A percentile compares a stretch with the other conserved stretches of the same genome.
Evolutionary conservation across 495 filamentous ascomycete genomes (phyloP).

Genomic region (Penicillium pancosmium): DNA sequence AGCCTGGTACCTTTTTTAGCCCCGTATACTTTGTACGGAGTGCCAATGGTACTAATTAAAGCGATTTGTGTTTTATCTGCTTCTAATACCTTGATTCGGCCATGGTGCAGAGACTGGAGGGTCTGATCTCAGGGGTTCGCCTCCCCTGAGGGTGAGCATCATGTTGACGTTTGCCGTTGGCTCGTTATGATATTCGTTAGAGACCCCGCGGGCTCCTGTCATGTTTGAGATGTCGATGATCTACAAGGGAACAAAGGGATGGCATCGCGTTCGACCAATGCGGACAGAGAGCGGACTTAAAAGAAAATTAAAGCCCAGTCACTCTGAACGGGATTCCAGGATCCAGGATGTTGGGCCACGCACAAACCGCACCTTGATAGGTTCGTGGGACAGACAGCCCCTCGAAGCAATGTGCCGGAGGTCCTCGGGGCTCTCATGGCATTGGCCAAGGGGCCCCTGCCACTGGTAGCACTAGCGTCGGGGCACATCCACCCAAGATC

Average conservation of each 20-base stretch:
- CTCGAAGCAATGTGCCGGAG: neutral
- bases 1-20: neutral
- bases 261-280: conserved; percentile 4
- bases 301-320: conserved; percentile 25
- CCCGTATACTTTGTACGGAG: neutral
- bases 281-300: neutral
- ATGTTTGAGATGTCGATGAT: conserved; percentile 20
- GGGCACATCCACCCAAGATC: conserved; percentile 29
- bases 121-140: conserved; percentile 33
- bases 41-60: neutral
- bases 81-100: conserved; percentile 2
- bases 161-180: neutral
- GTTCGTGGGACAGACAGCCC: conserved; percentile 16
- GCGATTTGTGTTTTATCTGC: neutral
- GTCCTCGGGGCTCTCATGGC: conserved; percentile 9
- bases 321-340: conserved; percentile 20
- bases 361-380: conserved; percentile 30
- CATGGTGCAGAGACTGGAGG: conserved; percentile 11
- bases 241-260: conserved; percentile 14
- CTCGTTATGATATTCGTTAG: neutral
- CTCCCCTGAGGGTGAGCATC: neutral
- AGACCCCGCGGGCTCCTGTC: conserved; percentile 12
- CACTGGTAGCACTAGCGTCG: conserved; percentile 19
- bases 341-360: conserved; percentile 34
- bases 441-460: conserved; percentile 25